Evolutionary conservation across 169 alveolate species (phyloP), one percentile per base, ranked within the genome.

Genomic region (Cryptosporidium viatorum): DNA sequence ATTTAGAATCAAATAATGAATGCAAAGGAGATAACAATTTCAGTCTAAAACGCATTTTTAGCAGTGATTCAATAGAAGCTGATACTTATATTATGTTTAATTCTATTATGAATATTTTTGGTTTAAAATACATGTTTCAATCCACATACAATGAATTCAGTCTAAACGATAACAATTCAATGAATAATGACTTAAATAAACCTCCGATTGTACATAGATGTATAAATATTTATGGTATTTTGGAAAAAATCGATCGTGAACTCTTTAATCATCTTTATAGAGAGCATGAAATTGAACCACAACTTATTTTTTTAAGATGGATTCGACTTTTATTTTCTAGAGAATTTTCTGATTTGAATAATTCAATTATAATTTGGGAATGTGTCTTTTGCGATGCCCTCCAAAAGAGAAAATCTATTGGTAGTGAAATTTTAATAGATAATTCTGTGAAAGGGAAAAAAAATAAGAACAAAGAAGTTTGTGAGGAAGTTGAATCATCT

Each of bases 321-420:
- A 92, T 94, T 23, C 85, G 97, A 62, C 94, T 94, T 62, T 69
- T 94, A 65, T 94, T 94, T 71, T 92, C 96, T 58, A 86, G 97
- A 62, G 97, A 94, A 41, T 80, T 80, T 80, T 80, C 75, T 4
- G 55, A 59, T 26, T 37, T 80, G 39, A 58, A 59, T 80, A 52
- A 80, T 48, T 59, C 89, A 9, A 18, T 80, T 26, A 80, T 80
- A 41, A 80, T 60, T 59, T 80, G 89, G 89, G 89, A 80, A 59
- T 62, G 21, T 9, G 26, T 80, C 23, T 80, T 80, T 65, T 80
- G 73, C 21, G 89, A 80, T 67, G 39, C 89, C 9, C 43, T 62
- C 12, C 62, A 80, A 41, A 80, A 62, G 3, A 69, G 89, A 16
- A 29, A 21, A 29, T 29, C 12, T 2, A 12, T 4, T 9, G 50